Evolutionary conservation across 768 basidiomycete genomes (phyloP), one percentile per base, ranked within the genome.

Genomic region (Suillus bovinus): DNA sequence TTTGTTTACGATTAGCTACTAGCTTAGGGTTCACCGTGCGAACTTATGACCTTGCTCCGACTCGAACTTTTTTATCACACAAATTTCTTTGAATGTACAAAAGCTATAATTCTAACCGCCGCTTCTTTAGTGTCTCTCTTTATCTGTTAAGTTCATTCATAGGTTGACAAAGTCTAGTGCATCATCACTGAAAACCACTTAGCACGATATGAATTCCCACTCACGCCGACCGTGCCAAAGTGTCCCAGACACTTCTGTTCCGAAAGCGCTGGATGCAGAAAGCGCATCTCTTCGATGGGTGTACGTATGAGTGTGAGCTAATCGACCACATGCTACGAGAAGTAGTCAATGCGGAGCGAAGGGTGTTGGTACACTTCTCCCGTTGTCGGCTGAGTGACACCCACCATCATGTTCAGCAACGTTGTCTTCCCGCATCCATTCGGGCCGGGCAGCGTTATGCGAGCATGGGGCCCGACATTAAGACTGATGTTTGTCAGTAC

Each of bases 271-370:
- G 70, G 64, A 24, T 71, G 70, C 2, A 74, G 68, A 47, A 73
- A 72, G 10, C 67, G 64, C 56, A 68, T 68, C 1, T 70, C 64
- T 33, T 77, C 58, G 0, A 72, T 68, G 11, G 81, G 63, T 20
- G 63, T 62, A 14, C 31, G 49, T 14, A 39, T 55, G 31, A 57
- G 61, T 31, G 33, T 74, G 4, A 87, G 76, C 44, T 79, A 77
- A 65, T 88, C 86, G 16, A 89, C 86, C 0, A 81, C 79, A 68
- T 87, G 84, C 67, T 90, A 87, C 0, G 80, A 81, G 67, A 85
- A 90, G 72, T 86, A 86, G 2, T 84, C 85, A 41, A 89, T 81
- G 22, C 77, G 77, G 34, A 83, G 75, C 6, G 79, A 74, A 5
- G 86, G 81, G 70, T 89, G 88, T 34, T 78, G 77, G 34, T 74